Evolutionary conservation across 495 filamentous ascomycete species (phyloP), one percentile per base, ranked within the genome.

Genomic region (Amorphotheca resinae): DNA sequence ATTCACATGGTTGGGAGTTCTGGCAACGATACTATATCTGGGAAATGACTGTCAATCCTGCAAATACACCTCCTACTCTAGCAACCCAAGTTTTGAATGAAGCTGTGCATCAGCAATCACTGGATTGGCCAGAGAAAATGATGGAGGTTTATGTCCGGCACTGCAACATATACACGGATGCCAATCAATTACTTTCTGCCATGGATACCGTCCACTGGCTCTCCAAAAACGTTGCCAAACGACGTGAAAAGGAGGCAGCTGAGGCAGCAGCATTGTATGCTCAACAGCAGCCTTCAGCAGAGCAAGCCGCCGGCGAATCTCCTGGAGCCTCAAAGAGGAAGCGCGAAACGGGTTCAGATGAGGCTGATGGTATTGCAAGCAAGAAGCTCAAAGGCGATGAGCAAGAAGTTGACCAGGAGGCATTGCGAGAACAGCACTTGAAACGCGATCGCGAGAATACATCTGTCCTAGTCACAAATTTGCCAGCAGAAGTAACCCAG

Each of bases 61-160:
- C 51, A n/a, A 44, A 37, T 28, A 3, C 32, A 2, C 47, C 44
- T 3, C 84, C 84, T 3, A 66, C 68, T 26, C 67, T 72, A 43
- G 83, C 83, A 9, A 88, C 84, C 2, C 70, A 63, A 9, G 79
- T 94, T 32, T 63, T 95, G 28, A 73, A 77, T 44, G 71, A 80
- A 49, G 87, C 84, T 4, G 67, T 94, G 40, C 66, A 73, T 46
- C 69, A 77, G 44, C 65, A 67, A 18, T 73, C 71, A 21, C 56
- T 98, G n/a, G 87, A 98, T 59, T 91, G 82, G 80, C 91, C 91
- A 0, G 89, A 95, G 58, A 84, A 82, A 55, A 70, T 95, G 31
- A 69, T 94, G 59, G 82, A 87, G 49, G 73, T 80, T 15, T 94
- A 83, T 46, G 61, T 87, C 25, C 70, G 82, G 30, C 88, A 96